Base-by-base conservation (phyloP, 2,329 filamentous ascomycete species). In the Claviceps monticola region DNA sequence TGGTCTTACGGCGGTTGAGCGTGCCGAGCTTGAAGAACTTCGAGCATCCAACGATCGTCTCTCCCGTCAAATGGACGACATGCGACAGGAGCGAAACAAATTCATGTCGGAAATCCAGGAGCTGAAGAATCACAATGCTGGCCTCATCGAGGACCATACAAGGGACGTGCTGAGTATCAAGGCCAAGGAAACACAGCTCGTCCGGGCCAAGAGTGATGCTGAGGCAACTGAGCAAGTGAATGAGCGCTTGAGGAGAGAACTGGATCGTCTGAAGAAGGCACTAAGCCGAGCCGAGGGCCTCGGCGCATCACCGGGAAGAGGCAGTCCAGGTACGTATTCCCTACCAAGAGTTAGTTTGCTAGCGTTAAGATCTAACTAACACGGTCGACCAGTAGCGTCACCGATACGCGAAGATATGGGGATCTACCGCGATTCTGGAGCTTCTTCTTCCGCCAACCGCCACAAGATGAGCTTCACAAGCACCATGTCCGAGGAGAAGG, bases 91-190 rank as follows among this genome's bases (percentile, higher is more conserved):
- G 63, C 83, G 88, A 56, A 80, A 83, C 53, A 90, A 84, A 61
- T 77, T 95, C 48, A 78, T 82, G 54, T 93, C 88, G 0, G 88
- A 96, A 65, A 84, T 97, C 43, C 85, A 91, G 59, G 93, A 97
- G 68, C 77, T 98, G 34, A 94, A 96, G 69, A 94, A 95, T 61
- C 88, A 96, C 65, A 98, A 98, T 62, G 93, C 93, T 23, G 86
- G 93, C 56, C 75, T 98, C 37, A 98, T 98, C 55, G 93, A 98
- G 68, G 91, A 97, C 61, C 91, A 97, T 66, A 98, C 93, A 0
- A 79, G 91, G 47, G 91, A 98, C 61, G 88, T 96, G 0, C 75
- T 98, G 43, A 93, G 89, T 59, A 94, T 98, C 71, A 97, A 97
- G 67, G 93, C 93, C 14, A 98, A 98, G 68, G 93, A 98, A 67